Base-by-base conservation (phyloP, 495 filamentous ascomycete species). In the Talaromyces liani region DNA sequence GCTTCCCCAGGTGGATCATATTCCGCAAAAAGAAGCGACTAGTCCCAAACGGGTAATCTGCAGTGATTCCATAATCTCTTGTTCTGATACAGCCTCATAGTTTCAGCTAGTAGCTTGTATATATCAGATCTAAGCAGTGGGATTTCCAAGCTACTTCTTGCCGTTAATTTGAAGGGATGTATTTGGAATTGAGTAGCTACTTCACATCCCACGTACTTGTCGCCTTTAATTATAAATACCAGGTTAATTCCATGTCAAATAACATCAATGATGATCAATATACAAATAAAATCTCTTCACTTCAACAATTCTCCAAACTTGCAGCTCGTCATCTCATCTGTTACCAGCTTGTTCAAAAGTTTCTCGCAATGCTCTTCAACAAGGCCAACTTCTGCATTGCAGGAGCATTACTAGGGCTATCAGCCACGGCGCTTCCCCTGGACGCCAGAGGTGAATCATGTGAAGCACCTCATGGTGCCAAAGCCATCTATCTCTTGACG, bases 401-500 rank as follows among this genome's bases (percentile, higher is more conserved):
- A 56, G 22, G 53, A 22, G 53, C 53, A 25, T 56, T 27, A 14
- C 20, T 56, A 29, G 53, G 53, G 27, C 53, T 56, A 29, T 29
- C 20, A 16, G 53, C 22, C 20, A 29, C 53, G 29, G 53, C 53
- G 12, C 53, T 20, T 6, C 53, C 22, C 16, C 24, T 56, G 53
- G 27, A 56, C 6, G 53, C 22, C 10, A 14, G n/a, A 25, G 18
- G 22, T 6, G 5, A 56, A 9, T 25, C 53, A 12, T 56, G 53
- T 16, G 27, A 29, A 56, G 53, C 22, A 22, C 16, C 53, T 56
- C 20, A 18, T 25, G 10, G 53, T 1, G 77, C 75, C 22, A 78
- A 76, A 67, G 82, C 80, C 6, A 63, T 85, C 41, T 84, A 85
- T 67, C 69, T 85, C 62, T 66, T 82, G 31, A 81, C 78, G 31